Evolutionary conservation across 345 rosid genomes (phyloP).

Genomic region (Raphanus sativus): DNA sequence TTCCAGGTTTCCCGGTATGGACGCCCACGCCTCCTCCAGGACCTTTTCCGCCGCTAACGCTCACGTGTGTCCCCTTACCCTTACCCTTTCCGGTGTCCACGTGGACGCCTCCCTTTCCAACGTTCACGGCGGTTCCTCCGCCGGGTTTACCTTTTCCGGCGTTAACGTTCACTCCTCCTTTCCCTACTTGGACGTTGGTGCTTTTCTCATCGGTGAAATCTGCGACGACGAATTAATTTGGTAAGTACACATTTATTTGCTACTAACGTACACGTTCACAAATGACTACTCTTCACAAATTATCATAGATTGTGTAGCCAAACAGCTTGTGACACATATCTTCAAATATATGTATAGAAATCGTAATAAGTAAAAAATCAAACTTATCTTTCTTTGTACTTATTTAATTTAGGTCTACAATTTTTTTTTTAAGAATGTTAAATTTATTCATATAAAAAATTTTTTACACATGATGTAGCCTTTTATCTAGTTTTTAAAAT

Average conservation of each 20-base stretch:
- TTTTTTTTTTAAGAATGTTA: too few species aligned
- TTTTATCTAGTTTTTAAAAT: too few species aligned
- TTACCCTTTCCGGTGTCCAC: slow-evolving; percentile 59
- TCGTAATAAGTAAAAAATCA: not conserved
- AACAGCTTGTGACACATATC: not conserved
- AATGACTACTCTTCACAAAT: slow-evolving; percentile 8
- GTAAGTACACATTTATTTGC: not conserved
- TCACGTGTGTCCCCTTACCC: slow-evolving; percentile 51
- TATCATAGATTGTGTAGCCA: not conserved
- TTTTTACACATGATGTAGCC: not conserved
- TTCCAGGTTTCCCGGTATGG: slow-evolving; percentile 48
- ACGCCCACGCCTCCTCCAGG: slow-evolving; percentile 47
- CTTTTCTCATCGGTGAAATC: slow-evolving; percentile 65
- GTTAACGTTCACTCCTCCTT: slow-evolving; percentile 34
- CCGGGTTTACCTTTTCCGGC: slow-evolving; percentile 53
- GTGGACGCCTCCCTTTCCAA: slow-evolving; percentile 58
- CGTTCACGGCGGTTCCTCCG: slow-evolving; percentile 58
- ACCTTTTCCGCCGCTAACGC: slow-evolving; percentile 48
- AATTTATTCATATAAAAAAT: not conserved
- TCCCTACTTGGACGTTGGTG: slow-evolving; percentile 53
- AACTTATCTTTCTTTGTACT: not conserved
- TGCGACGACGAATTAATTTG: slow-evolving; percentile 25
- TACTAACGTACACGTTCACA: not conserved
- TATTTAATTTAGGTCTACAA: not conserved
- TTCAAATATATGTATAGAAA: not conserved